Percentiles rank a stretch among this genome's conserved stretches.
phyloP scores from a whole-genome alignment of 305 asterid species.

The Fraxinus velutina region DNA sequence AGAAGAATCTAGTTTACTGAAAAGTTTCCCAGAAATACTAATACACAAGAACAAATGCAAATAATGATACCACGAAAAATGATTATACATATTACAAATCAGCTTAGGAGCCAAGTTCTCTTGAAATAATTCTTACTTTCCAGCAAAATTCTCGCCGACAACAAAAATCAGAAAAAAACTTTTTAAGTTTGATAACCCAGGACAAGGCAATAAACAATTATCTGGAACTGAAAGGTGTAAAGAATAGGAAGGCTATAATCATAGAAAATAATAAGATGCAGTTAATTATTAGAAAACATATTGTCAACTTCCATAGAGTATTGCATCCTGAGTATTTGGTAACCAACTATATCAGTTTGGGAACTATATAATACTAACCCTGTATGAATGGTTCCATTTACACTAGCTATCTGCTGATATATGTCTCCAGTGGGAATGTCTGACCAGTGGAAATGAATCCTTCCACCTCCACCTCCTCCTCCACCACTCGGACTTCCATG shows the following conservation, averaged over 20 bases:
- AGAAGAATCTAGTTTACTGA: conserved; percentile 18
- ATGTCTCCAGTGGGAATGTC: conserved; percentile 90
- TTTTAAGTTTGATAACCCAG: background rate
- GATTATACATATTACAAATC: background rate
- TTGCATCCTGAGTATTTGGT: conserved; percentile 10
- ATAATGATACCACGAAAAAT: background rate
- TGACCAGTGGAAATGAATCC: conserved; percentile 97
- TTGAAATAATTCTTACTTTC: background rate
- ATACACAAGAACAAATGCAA: background rate
- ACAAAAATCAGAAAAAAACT: background rate
- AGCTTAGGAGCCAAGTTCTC: background rate
- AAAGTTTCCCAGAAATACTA: background rate
- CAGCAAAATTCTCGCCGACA: background rate
- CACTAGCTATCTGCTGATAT: conserved; percentile 78
- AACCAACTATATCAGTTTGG: conserved; percentile 15
- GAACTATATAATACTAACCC: conserved; percentile 44
- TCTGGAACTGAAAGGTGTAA: background rate
- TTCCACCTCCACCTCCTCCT: conserved; percentile 99
- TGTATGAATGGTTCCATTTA: conserved; percentile 73
- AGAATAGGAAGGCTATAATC: background rate
- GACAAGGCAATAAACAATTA: background rate
- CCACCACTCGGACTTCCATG: conserved; percentile 73
- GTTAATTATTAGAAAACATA: background rate
- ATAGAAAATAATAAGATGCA: conserved; percentile 6
- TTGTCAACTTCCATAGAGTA: conserved; percentile 15